A percentile compares a stretch with the other conserved stretches of the same genome.
phyloP scores from a whole-genome alignment of 352 stramenopile genomes.

The Phytophthora megakarya region DNA sequence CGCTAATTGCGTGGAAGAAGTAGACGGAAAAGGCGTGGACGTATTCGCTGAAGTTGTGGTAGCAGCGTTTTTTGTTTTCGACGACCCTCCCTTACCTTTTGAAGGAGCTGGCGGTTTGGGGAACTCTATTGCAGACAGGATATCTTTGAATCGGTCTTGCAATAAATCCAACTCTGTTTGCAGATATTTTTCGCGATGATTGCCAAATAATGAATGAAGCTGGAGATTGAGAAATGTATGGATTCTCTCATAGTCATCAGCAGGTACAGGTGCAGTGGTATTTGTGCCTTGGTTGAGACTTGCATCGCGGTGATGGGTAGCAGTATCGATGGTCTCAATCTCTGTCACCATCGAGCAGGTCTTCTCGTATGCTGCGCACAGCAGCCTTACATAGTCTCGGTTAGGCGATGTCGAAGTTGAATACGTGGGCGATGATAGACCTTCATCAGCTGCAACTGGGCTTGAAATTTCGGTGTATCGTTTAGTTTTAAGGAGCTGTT shows the following conservation, averaged over 20 bases:
- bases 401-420: neutral
- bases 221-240: constrained; percentile 72
- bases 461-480: constrained; percentile 19
- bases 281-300: constrained; percentile 13
- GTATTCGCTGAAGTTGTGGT: constrained; percentile 3
- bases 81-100: constrained; percentile 31
- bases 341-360: constrained; percentile 50
- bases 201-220: constrained; percentile 80
- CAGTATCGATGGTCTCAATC: constrained; percentile 49
- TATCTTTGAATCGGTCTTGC: constrained; percentile 50
- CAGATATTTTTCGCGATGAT: constrained; percentile 71
- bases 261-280: neutral
- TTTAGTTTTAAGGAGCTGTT: constrained; percentile 63
- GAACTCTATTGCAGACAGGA: constrained; percentile 53
- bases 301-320: constrained; percentile 5
- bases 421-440: neutral
- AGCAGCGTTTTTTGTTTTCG: constrained; percentile 27
- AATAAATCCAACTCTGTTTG: constrained; percentile 69
- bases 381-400: constrained; percentile 64
- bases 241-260: constrained; percentile 51
- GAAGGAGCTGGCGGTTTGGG: constrained; percentile 45
- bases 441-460: constrained; percentile 1
- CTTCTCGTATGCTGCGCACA: constrained; percentile 72
- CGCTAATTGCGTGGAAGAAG: constrained; percentile 35
- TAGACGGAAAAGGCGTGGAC: constrained; percentile 23